Evolutionary conservation across 2,329 filamentous ascomycete genomes (phyloP), one percentile per base, ranked within the genome.

Genomic region (Stachybotrys chlorohalonatus): DNA sequence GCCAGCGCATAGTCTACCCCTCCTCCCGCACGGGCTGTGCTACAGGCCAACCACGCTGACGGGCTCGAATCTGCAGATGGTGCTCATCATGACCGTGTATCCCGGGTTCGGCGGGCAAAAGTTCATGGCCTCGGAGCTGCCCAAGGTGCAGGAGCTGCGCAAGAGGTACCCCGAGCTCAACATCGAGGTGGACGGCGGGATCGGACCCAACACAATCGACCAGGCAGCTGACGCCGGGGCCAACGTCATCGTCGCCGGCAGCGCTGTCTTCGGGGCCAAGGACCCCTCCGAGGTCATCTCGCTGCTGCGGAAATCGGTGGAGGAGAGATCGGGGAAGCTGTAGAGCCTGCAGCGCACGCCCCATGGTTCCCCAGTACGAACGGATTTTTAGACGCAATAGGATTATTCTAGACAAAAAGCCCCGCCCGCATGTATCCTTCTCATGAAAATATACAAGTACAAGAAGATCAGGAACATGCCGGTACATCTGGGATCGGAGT

Each of bases 51-150:
- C 11, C 16, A 2, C 16, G 46, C 46, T 24, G 16, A 16, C 17
- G 46, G 8, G 46, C 6, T n/a, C 11, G 11, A n/a, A 16, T 24
- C 46, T n/a, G 46, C 46, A 96, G 93, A 99, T 99, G 94, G 91
- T 96, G 45, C 84, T 99, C 16, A 83, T 99, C 57, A 99, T 99
- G 94, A 99, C 94, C 1, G 94, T 99, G 48, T 84, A 99, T 73
- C 94, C 94, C 49, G 94, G 94, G 49, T 99, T 99, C 68, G 94
- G 94, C 59, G 94, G 94, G 7, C 94, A 99, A 70, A 96, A 96
- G 68, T 99, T 99, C 79, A 97, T 97, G 91, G 85, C 90, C 11
- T 90, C 89, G 7, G 90, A 96, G 75, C 83, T 99, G 62, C 91
- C 93, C 67, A 99, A 99, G 76, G 94, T 99, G 30, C 75, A 87